phyloP scores from a whole-genome alignment of 805 yeast species.

The Ogataea zsoltii region DNA sequence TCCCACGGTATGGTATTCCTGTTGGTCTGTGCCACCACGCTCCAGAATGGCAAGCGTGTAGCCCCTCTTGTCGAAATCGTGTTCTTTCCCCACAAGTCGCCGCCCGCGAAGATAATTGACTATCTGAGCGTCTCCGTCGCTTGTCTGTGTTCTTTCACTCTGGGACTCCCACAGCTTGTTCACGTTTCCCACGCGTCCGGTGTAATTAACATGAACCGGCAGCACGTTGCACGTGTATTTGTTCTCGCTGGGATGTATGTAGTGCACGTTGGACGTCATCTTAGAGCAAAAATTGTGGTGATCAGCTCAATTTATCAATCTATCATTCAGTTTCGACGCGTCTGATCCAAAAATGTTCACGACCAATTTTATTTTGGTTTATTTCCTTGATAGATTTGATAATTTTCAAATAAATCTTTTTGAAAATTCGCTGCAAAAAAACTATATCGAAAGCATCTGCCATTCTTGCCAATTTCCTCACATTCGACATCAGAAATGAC shows the following conservation, averaged over 20 bases:
- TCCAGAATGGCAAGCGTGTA: conserved; percentile 1
- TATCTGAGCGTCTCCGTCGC: conserved; percentile 5
- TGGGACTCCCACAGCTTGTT: conserved; percentile 14
- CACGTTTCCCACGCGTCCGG: conserved; percentile 12
- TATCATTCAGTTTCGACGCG: too few relatives aligned
- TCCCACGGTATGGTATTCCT: conserved; percentile 11
- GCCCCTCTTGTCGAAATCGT: conserved; percentile 1
- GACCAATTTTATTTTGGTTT: too few relatives aligned
- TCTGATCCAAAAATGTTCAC: too few relatives aligned
- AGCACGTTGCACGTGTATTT: conserved; percentile 21
- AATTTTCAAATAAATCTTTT: too few relatives aligned
- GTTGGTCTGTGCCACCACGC: conserved; percentile 8
- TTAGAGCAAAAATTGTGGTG: too few relatives aligned
- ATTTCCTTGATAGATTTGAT: too few relatives aligned
- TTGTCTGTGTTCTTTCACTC: conserved; percentile 8
- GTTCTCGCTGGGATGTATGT: not conserved
- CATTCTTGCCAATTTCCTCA: too few relatives aligned
- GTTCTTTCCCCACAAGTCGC: conserved; percentile 19
- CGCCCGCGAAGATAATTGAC: conserved; percentile 25
- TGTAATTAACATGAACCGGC: conserved; percentile 19
- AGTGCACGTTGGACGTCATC: not conserved
- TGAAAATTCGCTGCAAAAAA: too few relatives aligned
- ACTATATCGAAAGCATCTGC: too few relatives aligned
- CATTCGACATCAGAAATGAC: not conserved
- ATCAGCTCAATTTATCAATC: too few relatives aligned